These are phyloP conservation scores for Colletotrichum coccodes DNA, from an alignment of 2,329 filamentous ascomycete genomes.

Conservation along the genomic window DNA sequence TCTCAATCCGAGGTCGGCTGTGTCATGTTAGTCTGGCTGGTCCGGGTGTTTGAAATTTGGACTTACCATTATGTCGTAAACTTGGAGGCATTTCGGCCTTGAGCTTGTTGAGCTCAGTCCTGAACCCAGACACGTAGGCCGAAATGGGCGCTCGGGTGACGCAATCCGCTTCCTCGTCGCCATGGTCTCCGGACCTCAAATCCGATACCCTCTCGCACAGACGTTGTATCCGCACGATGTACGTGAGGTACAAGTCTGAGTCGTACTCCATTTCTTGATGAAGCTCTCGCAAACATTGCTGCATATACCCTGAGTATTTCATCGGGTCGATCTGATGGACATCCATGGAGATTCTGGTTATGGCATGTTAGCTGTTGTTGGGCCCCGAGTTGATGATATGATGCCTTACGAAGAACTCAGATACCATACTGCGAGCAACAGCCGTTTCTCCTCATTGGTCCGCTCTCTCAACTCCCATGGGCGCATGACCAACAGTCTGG, in stretches of 20 bases:
- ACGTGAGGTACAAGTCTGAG: conserved; percentile 56
- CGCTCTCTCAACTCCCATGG: conserved; percentile 49
- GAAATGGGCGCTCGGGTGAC: conserved; percentile 52
- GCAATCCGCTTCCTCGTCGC: conserved; percentile 44
- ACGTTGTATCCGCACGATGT: conserved; percentile 60
- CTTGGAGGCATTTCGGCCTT: conserved; percentile 45
- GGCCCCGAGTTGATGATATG: rapidly evolving
- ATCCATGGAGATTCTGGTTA: conserved; percentile 50
- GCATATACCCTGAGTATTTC: conserved; percentile 62
- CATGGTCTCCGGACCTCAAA: conserved; percentile 48
- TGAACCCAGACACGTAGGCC: conserved; percentile 58
- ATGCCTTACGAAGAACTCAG: conserved; percentile 59
- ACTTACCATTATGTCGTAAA: conserved; percentile 51
- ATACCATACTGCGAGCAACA: conserved; percentile 64
- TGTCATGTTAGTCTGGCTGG: not conserved
- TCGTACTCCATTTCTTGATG: conserved; percentile 55
- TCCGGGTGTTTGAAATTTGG: not conserved
- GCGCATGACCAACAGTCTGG: conserved; percentile 52
- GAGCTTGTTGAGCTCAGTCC: conserved; percentile 55
- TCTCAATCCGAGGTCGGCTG: conserved; percentile 52
- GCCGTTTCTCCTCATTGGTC: conserved; percentile 63
- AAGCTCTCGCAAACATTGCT: conserved; percentile 59
- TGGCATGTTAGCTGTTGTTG: conserved; percentile 2
- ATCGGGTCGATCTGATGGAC: conserved; percentile 58
- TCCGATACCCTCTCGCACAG: conserved; percentile 61